phyloP scores from a whole-genome alignment of 2,329 filamentous ascomycete genomes.

The Scedosporium aurantiacum region DNA sequence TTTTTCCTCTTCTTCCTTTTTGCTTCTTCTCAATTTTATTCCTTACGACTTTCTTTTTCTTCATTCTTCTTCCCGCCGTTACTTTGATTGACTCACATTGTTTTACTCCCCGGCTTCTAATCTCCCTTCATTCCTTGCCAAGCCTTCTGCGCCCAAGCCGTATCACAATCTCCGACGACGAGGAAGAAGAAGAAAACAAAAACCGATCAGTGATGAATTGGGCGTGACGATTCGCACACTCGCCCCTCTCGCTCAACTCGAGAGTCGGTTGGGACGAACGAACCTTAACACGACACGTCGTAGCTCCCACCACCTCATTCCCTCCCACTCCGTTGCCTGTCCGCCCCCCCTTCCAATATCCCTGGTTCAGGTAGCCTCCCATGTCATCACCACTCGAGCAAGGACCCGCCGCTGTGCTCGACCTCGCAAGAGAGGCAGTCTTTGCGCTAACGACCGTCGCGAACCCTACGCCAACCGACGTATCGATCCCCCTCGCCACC shows the following conservation, averaged over 20 bases:
- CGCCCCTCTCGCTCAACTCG: conserved; percentile 4
- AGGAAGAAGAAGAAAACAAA: not conserved
- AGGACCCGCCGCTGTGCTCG: conserved; percentile 5
- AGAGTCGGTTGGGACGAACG: conserved; percentile 1
- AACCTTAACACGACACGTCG: not conserved
- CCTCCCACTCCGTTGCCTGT: not conserved
- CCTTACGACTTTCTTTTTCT: not conserved
- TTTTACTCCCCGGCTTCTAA: not conserved
- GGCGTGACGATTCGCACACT: not conserved
- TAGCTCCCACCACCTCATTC: not conserved
- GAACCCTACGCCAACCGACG: conserved; percentile 9
- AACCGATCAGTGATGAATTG: not conserved
- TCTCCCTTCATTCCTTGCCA: not conserved
- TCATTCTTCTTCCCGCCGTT: not conserved
- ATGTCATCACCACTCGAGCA: conserved; percentile 5
- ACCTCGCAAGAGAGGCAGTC: conserved; percentile 5
- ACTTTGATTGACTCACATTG: not conserved
- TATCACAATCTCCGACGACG: not conserved
- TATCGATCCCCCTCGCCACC: conserved; percentile 9
- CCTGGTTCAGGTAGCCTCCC: not conserved
- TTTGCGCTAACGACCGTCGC: not conserved
- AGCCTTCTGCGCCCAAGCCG: not conserved
- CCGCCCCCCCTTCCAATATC: not conserved
- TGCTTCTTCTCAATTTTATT: not conserved
- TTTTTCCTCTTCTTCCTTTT: not conserved